phyloP scores from a whole-genome alignment of 2,329 filamentous ascomycete genomes.

The Colletotrichum sp. region DNA sequence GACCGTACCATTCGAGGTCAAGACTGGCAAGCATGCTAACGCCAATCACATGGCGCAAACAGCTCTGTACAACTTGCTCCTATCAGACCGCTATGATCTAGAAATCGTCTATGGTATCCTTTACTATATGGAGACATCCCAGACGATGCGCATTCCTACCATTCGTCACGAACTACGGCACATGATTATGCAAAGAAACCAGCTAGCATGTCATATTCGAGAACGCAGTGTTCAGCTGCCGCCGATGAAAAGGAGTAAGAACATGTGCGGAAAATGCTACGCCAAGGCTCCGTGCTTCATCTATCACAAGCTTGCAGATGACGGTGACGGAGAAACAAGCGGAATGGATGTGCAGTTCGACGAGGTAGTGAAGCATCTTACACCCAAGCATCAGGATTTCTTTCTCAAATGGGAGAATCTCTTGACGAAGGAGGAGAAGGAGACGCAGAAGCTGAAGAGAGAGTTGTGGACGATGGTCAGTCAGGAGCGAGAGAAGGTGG shows the following conservation, averaged over 20 bases:
- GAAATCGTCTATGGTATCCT: conserved; percentile 89
- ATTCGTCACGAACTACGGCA: conserved; percentile 88
- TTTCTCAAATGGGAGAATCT: conserved; percentile 95
- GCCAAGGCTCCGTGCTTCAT: conserved; percentile 90
- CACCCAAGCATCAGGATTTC: conserved; percentile 76
- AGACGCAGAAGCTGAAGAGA: conserved; percentile 82
- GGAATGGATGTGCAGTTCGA: conserved; percentile 84
- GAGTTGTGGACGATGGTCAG: conserved; percentile 98
- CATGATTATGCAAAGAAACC: conserved; percentile 96
- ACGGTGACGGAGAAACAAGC: conserved; percentile 81
- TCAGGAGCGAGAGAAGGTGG: conserved; percentile 82
- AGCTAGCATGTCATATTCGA: conserved; percentile 83
- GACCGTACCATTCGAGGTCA: conserved; percentile 93
- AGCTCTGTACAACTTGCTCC: conserved; percentile 87
- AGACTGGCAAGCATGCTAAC: conserved; percentile 87
- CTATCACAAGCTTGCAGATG: conserved; percentile 89
- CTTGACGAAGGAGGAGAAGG: conserved; percentile 92
- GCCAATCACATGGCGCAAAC: conserved; percentile 91
- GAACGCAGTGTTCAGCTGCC: conserved; percentile 82
- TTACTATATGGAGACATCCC: conserved; percentile 93
- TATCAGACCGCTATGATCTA: conserved; percentile 95
- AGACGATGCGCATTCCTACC: conserved; percentile 83
- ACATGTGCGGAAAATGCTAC: conserved; percentile 86
- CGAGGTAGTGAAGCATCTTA: conserved; percentile 80
- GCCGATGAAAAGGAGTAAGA: conserved; percentile 82